These are phyloP conservation scores for Vitis cinerea DNA, from an alignment of 164 flowering plant genomes.

Conservation along the genomic window DNA sequence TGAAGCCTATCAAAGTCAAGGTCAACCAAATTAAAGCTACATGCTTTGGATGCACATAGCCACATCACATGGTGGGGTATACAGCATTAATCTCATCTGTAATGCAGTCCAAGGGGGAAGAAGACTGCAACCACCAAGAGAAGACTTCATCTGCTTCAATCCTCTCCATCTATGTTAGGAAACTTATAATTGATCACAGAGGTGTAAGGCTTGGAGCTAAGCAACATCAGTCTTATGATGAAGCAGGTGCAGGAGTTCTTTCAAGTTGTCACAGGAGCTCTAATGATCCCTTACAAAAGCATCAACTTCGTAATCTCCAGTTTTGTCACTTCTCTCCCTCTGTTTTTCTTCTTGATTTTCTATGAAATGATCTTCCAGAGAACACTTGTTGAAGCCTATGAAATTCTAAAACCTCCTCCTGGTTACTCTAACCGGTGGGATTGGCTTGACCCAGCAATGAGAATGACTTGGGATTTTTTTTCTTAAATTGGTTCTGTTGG, in stretches of 20 bases:
- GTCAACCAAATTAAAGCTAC: too few species aligned
- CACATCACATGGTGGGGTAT: too few species aligned
- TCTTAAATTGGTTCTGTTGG: conserved; percentile 2
- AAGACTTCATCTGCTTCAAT: not conserved
- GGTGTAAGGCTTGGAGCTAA: not conserved
- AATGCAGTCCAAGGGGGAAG: too few species aligned
- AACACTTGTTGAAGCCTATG: conserved; percentile 2
- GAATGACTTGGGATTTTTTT: not conserved
- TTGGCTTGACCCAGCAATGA: not conserved
- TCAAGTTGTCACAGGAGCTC: not conserved
- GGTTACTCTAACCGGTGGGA: not conserved
- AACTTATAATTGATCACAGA: not conserved
- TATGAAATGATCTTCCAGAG: conserved; percentile 6
- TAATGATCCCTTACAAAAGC: not conserved
- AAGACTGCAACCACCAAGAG: not conserved
- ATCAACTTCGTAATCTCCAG: conserved; percentile 9
- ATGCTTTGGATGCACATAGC: too few species aligned
- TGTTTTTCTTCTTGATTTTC: conserved; percentile 14
- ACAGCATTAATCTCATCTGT: too few species aligned
- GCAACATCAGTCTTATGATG: not conserved
- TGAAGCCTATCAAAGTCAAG: too few species aligned
- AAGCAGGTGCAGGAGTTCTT: not conserved
- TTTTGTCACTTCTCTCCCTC: conserved; percentile 8
- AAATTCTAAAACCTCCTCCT: not conserved
- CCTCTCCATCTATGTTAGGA: not conserved